Evolutionary conservation across 164 flowering plant genomes (phyloP), one percentile per base, ranked within the genome.

Genomic region (Tetrastigma voinierianum): DNA sequence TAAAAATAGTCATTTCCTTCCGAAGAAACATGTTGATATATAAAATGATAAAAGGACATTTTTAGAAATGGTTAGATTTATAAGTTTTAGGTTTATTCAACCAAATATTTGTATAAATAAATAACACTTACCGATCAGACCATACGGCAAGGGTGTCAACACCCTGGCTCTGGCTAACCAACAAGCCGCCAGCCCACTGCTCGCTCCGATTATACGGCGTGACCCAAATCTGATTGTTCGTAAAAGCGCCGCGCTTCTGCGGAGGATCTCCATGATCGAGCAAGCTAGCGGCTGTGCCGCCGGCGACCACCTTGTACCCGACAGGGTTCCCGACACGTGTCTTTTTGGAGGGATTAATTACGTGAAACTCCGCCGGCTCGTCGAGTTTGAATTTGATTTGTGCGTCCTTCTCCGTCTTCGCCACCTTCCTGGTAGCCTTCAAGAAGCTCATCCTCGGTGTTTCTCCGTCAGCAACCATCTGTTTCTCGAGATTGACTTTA

Each of bases 181-280:
- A 81, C 59, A 83, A 61, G 2, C 98, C 97, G 14, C 95, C 97
- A 0, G 97, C 95, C 98, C 98, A 94, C 64, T 86, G 81, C 78
- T 93, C 96, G 19, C 81, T 82, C 64, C 62, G 72, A 69, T 91
- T 91, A 55, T 91, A 91, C 0, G 86, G 96, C 14, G 94, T 91
- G 67, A 90, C 96, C 97, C 96, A 93, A 44, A 91, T 86, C 67
- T 92, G 98, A 57, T 94, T 90, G 70, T 94, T 90, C 1, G 98
- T 90, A 46, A 91, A 94, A 12, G 95, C 91, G 2, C 80, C 87
- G 32, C 97, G 70, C 65, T 62, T 74, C 70, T 94, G 97, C 0
- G 97, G 96, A 2, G 96, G 91, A 57, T 94, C 97, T 1, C 80
- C 76, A 10, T 48, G 87, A 64, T 89, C 94, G 10, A 94, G 89